Percentiles rank a stretch among this genome's conserved stretches.
These are phyloP conservation scores for Amanita pallidorosea DNA, from an alignment of 768 basidiomycete genomes.

Conservation along the genomic window DNA sequence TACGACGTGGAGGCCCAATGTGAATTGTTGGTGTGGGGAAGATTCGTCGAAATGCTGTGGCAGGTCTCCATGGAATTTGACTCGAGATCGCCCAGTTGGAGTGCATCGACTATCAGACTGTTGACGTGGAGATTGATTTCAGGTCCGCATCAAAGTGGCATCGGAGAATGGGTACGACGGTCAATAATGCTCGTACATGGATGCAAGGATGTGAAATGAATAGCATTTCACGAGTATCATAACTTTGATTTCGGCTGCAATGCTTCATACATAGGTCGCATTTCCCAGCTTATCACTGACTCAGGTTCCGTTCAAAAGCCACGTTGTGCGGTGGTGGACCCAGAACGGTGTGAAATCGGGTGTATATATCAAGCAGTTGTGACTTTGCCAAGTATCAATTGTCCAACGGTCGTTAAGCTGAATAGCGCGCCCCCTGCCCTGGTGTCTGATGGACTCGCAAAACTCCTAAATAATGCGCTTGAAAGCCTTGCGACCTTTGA, in stretches of 20 bases:
- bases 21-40: slow-evolving; percentile 35
- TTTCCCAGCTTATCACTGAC: too few species aligned
- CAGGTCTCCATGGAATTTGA: slow-evolving; percentile 31
- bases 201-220: too few species aligned
- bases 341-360: too few species aligned
- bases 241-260: too few species aligned
- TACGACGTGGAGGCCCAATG: slow-evolving; percentile 19
- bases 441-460: neutral
- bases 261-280: too few species aligned
- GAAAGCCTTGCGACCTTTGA: neutral
- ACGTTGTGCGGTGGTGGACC: too few species aligned
- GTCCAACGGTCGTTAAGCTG: slow-evolving; percentile 1
- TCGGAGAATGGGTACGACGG: slow-evolving; percentile 51
- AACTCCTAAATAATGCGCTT: neutral
- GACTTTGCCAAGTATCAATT: too few species aligned
- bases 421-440: neutral
- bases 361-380: too few species aligned
- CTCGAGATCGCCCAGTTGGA: slow-evolving; percentile 30
- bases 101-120: slow-evolving; percentile 38
- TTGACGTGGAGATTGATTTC: slow-evolving; percentile 43
- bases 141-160: slow-evolving; percentile 21
- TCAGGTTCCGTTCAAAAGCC: too few species aligned
- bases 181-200: slow-evolving; percentile 12
- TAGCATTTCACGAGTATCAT: too few species aligned
- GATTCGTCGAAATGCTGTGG: slow-evolving; percentile 47